Evolutionary conservation across 257 asterid genomes (phyloP).

Genomic region (Osmanthus fragrans): DNA sequence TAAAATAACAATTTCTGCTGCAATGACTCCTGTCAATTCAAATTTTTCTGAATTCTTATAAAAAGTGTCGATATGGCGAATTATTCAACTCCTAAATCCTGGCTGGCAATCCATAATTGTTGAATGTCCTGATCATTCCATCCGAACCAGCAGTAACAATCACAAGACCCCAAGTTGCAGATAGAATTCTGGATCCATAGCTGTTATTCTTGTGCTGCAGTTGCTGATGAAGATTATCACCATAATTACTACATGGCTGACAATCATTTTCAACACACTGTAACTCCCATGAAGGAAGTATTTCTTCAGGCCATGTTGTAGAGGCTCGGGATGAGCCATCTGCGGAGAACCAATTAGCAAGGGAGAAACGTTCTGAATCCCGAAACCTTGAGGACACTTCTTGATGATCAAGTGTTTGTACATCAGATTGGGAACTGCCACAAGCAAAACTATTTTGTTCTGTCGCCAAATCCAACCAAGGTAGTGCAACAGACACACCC

Average conservation of each 20-base stretch:
- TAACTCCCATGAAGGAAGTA: slow-evolving; percentile 51
- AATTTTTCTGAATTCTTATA: not conserved
- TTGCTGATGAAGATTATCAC: slow-evolving; percentile 24
- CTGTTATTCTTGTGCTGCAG: slow-evolving; percentile 7
- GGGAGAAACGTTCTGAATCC: slow-evolving; percentile 60
- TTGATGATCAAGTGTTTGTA: slow-evolving; percentile 14
- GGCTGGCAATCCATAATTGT: slow-evolving; percentile 47
- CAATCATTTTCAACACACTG: slow-evolving; percentile 24
- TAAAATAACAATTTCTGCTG: not conserved
- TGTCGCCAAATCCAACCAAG: slow-evolving; percentile 48
- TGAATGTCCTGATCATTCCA: slow-evolving; percentile 57
- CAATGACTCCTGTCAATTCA: not conserved
- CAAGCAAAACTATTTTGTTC: not conserved
- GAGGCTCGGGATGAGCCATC: slow-evolving; percentile 53
- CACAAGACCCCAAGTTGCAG: slow-evolving; percentile 44
- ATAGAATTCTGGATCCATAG: slow-evolving; percentile 14
- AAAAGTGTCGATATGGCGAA: too few species aligned
- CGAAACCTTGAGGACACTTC: slow-evolving; percentile 24
- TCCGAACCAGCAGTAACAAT: slow-evolving; percentile 49
- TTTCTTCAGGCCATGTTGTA: slow-evolving; percentile 86
- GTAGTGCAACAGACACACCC: slow-evolving; percentile 58
- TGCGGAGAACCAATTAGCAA: slow-evolving; percentile 67
- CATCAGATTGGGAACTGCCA: slow-evolving; percentile 18
- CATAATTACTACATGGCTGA: not conserved
- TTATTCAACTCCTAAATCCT: slow-evolving; percentile 19